Percentiles rank a stretch among this genome's conserved stretches.
phyloP scores from a whole-genome alignment of 192 early-diverging fungal species.

The Obelidium mucronatum region DNA sequence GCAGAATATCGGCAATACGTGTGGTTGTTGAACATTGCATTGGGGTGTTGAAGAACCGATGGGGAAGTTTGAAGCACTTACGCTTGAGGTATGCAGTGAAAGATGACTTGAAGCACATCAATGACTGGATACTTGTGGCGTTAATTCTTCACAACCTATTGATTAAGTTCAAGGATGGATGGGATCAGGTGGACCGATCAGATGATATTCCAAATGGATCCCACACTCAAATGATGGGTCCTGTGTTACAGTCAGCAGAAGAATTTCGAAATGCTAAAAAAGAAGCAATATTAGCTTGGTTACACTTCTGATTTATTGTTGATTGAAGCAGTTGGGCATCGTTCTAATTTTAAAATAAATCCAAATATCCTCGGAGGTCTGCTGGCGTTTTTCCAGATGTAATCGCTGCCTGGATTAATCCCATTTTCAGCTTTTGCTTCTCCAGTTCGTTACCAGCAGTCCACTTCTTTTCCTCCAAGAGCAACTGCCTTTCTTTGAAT shows the following conservation, averaged over 20 bases:
- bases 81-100: background rate
- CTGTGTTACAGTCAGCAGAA: too few species aligned
- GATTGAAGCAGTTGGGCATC: too few species aligned
- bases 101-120: conserved; percentile 1
- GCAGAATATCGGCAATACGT: background rate
- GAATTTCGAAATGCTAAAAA: background rate
- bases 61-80: background rate
- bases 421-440: background rate
- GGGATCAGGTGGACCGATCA: background rate
- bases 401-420: background rate
- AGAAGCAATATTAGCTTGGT: background rate
- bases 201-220: too few species aligned
- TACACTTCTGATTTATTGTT: background rate
- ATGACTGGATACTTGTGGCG: background rate
- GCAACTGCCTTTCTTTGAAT: background rate
- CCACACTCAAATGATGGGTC: too few species aligned
- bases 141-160: background rate
- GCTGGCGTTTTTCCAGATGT: background rate
- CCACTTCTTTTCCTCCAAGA: background rate
- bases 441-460: background rate
- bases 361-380: background rate
- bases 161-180: background rate
- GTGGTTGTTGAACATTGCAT: conserved; percentile 16
- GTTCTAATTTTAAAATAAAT: background rate
- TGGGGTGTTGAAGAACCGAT: conserved; percentile 22